Percentiles rank a stretch among this genome's conserved stretches.
These are phyloP conservation scores for Suillus fuscotomentosus DNA, from an alignment of 768 basidiomycete species.

Conservation along the genomic window DNA sequence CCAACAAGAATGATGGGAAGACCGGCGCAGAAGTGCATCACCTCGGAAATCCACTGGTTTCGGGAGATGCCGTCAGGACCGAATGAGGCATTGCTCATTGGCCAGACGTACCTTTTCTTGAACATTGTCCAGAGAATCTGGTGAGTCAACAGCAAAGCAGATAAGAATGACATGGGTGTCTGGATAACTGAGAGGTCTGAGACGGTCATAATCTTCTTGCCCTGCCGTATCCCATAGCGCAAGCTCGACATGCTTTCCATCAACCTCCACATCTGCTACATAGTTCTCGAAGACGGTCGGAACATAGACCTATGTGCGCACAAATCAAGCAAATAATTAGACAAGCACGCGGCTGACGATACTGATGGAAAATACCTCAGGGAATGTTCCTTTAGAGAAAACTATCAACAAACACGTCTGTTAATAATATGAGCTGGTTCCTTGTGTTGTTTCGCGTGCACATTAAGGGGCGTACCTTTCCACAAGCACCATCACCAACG, in stretches of 20 bases:
- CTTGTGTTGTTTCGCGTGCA: conserved; percentile 1
- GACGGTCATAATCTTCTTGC: conserved; percentile 98
- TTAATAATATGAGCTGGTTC: conserved; percentile 19
- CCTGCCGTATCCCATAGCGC: conserved; percentile 99
- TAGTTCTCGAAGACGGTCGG: conserved; percentile 99
- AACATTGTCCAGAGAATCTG: conserved; percentile 98
- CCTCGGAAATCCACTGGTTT: conserved; percentile 94
- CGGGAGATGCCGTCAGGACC: conserved; percentile 9
- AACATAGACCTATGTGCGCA: conserved; percentile 79
- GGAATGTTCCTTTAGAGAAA: conserved; percentile 95
- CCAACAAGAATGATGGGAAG: conserved; percentile 97
- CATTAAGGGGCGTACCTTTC: conserved; percentile 60
- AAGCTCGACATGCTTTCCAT: conserved; percentile 97
- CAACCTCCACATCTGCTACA: conserved; percentile 97
- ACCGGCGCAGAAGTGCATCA: conserved; percentile 95
- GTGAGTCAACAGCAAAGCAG: conserved; percentile 97
- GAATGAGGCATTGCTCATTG: conserved; percentile 5
- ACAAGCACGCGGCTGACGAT: conserved; percentile 1
- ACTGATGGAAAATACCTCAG: conserved; percentile 60
- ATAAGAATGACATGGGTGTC: conserved; percentile 99
- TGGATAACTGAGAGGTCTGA: conserved; percentile 95
- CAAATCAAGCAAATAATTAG: background rate
- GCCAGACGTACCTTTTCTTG: conserved; percentile 87
- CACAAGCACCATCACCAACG: conserved; percentile 97
- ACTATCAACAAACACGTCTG: conserved; percentile 94